Conservation (phyloP, 2,329 filamentous ascomycete genomes). For the Monilinia vaccinii-corymbosi region DNA sequence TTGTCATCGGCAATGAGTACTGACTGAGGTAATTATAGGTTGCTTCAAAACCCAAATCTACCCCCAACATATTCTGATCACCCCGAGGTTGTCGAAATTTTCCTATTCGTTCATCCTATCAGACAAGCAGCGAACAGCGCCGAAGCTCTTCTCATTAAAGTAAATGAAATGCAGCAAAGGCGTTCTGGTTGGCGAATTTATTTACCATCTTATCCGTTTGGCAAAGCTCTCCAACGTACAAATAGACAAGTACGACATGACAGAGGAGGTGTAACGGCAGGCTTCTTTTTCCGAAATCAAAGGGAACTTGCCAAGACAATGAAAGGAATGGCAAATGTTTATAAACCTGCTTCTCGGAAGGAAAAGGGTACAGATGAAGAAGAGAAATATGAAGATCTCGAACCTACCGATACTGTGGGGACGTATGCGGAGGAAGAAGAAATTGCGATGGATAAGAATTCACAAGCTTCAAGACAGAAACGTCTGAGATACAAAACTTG, state of each 20-base stretch:
- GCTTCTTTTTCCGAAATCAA: slow-evolving; percentile 34
- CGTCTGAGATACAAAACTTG: slow-evolving; percentile 40
- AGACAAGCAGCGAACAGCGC: slow-evolving; percentile 42
- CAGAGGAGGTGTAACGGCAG: slow-evolving; percentile 47
- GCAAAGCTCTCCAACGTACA: slow-evolving; percentile 43
- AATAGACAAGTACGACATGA: slow-evolving; percentile 51
- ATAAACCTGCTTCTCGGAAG: slow-evolving; percentile 27
- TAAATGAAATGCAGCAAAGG: slow-evolving; percentile 39
- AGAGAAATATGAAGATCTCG: slow-evolving; percentile 17
- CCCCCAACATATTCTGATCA: slow-evolving; percentile 39
- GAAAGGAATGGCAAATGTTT: slow-evolving; percentile 30
- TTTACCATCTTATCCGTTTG: slow-evolving; percentile 44
- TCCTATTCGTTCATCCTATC: slow-evolving; percentile 46
- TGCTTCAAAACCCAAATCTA: slow-evolving; percentile 38
- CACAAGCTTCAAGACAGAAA: slow-evolving; percentile 30
- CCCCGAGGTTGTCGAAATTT: slow-evolving; percentile 42
- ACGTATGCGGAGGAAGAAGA: slow-evolving; percentile 32
- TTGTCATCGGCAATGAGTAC: neutral
- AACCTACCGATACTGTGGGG: slow-evolving; percentile 20
- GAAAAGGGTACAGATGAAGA: slow-evolving; percentile 20
- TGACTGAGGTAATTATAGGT: slow-evolving; percentile 15
- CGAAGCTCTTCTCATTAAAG: slow-evolving; percentile 38
- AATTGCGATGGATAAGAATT: slow-evolving; percentile 32
- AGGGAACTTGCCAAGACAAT: slow-evolving; percentile 27
- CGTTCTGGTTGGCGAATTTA: slow-evolving; percentile 36